Percentiles rank a stretch among this genome's conserved stretches.
phyloP scores from a whole-genome alignment of 164 flowering plant species.

The Buxus sempervirens region DNA sequence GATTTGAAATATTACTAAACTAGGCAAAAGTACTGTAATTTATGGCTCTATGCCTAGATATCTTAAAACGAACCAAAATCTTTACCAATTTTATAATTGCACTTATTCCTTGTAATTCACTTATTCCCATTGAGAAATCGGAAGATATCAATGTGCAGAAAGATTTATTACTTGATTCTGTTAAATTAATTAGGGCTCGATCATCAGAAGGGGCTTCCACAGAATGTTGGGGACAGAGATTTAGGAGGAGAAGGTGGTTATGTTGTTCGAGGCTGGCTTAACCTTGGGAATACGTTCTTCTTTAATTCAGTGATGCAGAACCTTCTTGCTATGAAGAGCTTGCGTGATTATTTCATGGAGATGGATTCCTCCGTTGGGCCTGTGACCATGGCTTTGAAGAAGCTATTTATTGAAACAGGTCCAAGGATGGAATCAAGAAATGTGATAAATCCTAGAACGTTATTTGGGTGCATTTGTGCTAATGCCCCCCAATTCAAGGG shows the following conservation, averaged over 20 bases:
- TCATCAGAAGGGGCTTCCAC: conserved; percentile 20
- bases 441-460: conserved; percentile 52
- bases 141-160: conserved; percentile 44
- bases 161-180: conserved; percentile 41
- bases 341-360: conserved; percentile 53
- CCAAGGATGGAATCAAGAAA: conserved; percentile 31
- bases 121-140: conserved; percentile 43
- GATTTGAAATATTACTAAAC: too few relatives aligned
- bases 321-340: conserved; percentile 55
- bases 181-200: conserved; percentile 53
- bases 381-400: conserved; percentile 47
- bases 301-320: conserved; percentile 89
- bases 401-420: conserved; percentile 43
- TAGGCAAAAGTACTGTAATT: too few relatives aligned
- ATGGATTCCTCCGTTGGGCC: conserved; percentile 53
- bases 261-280: conserved; percentile 61
- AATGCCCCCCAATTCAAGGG: conserved; percentile 77
- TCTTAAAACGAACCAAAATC: too few relatives aligned
- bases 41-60: too few relatives aligned
- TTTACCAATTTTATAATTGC: too few relatives aligned
- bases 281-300: conserved; percentile 93
- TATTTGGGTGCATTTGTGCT: conserved; percentile 57
- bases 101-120: conserved; percentile 58
- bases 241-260: conserved; percentile 34
- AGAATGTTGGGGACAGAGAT: conserved; percentile 57